Conservation (phyloP, 169 alveolate species). For the Plasmodium fragile region DNA sequence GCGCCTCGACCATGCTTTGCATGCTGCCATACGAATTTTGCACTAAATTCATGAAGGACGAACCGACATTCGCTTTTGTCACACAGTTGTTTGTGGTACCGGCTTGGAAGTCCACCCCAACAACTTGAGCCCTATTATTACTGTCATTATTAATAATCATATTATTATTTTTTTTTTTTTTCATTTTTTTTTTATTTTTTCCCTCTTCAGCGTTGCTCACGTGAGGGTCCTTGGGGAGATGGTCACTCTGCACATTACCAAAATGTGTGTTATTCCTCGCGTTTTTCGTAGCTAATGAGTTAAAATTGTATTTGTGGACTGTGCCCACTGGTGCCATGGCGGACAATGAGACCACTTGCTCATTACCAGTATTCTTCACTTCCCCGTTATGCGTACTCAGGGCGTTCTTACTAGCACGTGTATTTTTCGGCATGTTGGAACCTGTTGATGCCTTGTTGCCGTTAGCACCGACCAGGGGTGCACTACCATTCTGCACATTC, state of each 20-base stretch:
- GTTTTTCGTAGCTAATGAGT: not conserved
- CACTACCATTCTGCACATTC: not conserved
- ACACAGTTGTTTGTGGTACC: conserved; percentile 3
- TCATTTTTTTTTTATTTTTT: conserved; percentile 22
- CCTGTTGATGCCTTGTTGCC: not conserved
- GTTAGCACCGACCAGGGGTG: not conserved
- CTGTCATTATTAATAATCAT: too few relatives aligned
- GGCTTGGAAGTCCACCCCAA: not conserved
- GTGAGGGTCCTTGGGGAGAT: not conserved
- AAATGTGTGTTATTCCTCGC: conserved; percentile 18
- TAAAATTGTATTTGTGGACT: not conserved
- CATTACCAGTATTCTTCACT: not conserved
- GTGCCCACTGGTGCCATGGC: not conserved
- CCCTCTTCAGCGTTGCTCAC: not conserved
- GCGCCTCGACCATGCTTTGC: conserved; percentile 6
- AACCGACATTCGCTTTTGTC: conserved; percentile 7
- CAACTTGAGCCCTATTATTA: not conserved
- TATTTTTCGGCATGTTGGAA: not conserved
- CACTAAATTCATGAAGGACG: conserved; percentile 19
- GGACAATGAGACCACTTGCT: not conserved
- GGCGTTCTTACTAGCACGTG: not conserved
- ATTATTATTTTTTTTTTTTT: not conserved
- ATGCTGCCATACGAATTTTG: conserved; percentile 26
- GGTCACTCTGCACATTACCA: not conserved
- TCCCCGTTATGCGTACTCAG: conserved; percentile 6